phyloP scores from a whole-genome alignment of 306 rosid species.

The Abrus precatorius region DNA sequence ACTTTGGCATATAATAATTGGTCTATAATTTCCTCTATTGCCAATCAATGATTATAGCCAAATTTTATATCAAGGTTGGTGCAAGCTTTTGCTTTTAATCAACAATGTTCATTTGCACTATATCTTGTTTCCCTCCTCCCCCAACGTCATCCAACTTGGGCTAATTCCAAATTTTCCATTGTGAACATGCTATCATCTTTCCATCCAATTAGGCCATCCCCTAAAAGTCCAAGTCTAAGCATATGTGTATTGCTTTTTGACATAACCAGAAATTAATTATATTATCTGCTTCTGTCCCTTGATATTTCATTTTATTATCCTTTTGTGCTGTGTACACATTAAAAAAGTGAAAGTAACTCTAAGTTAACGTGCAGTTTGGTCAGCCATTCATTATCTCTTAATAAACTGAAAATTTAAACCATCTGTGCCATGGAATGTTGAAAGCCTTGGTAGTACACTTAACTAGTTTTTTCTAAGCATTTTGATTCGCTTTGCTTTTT shows the following conservation, averaged over 20 bases:
- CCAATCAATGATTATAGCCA: neutral
- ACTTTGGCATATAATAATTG: constrained; percentile 31
- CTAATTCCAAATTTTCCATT: neutral
- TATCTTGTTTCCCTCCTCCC: neutral
- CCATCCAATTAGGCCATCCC: neutral
- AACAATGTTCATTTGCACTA: constrained; percentile 14
- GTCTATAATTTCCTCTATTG: neutral
- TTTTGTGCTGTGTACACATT: neutral
- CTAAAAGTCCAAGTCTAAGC: neutral
- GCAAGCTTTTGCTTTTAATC: neutral
- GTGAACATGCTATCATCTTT: neutral
- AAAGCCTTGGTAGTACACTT: neutral
- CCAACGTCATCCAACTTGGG: neutral
- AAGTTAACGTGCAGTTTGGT: neutral
- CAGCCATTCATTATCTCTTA: neutral
- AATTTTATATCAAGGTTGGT: neutral
- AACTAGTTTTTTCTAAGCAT: neutral
- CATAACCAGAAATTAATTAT: neutral
- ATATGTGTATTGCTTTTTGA: neutral
- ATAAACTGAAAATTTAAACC: neutral
- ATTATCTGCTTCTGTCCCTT: neutral
- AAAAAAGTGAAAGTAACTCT: neutral
- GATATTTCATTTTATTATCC: neutral
- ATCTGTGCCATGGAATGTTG: neutral
- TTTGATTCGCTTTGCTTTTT: neutral